phyloP scores from a whole-genome alignment of 495 filamentous ascomycete genomes.

The Podospora pseudocomata region DNA sequence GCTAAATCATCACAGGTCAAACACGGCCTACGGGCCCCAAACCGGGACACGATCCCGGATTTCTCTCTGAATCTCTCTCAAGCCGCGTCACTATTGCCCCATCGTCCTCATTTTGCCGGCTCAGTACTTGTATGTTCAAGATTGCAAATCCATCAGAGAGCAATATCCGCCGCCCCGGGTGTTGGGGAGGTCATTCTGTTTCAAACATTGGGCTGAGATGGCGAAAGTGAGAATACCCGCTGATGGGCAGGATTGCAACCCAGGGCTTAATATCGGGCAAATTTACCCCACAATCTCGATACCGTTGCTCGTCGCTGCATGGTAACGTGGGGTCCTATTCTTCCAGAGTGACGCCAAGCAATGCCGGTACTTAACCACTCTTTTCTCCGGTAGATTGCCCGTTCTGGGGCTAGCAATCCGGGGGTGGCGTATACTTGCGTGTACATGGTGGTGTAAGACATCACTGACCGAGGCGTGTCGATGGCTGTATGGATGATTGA shows the following conservation, averaged over 20 bases:
- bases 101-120: background rate
- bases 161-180: background rate
- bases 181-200: background rate
- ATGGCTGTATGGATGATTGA: background rate
- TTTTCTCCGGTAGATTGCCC: slow-evolving; percentile 8
- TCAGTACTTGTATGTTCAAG: background rate
- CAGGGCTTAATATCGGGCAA: background rate
- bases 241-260: background rate
- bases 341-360: slow-evolving; percentile 8
- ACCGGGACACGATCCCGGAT: background rate
- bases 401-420: background rate
- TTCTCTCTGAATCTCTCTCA: background rate
- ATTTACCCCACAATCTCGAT: slow-evolving; percentile 4
- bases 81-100: background rate
- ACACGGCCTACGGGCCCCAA: background rate
- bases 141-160: background rate
- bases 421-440: slow-evolving; percentile 1
- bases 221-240: background rate
- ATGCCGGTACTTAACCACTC: slow-evolving; percentile 6
- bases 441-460: slow-evolving; percentile 4
- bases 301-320: background rate
- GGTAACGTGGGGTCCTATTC: slow-evolving; percentile 4
- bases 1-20: background rate
- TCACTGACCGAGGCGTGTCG: background rate
- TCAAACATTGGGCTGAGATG: background rate